Evolutionary conservation across 441 rosid species (phyloP).

Genomic region (Macaranga tanarius): DNA sequence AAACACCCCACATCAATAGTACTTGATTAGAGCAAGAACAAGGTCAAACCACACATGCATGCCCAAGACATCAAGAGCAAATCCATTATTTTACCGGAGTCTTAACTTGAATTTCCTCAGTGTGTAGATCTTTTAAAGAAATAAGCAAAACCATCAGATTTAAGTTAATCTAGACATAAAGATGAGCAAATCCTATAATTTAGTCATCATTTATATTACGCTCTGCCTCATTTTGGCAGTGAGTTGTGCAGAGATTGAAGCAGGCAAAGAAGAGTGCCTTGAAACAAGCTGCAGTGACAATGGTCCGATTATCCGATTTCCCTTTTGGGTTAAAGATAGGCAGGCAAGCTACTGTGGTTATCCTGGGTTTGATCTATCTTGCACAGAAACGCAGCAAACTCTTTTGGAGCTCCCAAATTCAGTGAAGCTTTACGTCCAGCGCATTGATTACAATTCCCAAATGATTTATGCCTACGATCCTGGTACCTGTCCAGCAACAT

Average conservation of each 20-base stretch:
- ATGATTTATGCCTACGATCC: slow-evolving; percentile 11
- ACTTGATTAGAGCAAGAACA: not conserved
- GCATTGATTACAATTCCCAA: slow-evolving; percentile 26
- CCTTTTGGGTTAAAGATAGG: slow-evolving; percentile 26
- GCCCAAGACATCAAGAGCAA: too few species aligned
- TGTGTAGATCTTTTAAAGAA: too few species aligned
- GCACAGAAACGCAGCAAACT: slow-evolving; percentile 21
- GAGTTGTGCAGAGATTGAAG: not conserved
- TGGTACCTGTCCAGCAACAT: slow-evolving; percentile 7
- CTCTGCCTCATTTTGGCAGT: not conserved
- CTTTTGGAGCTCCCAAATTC: slow-evolving; percentile 27
- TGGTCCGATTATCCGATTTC: slow-evolving; percentile 31
- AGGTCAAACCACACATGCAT: not conserved
- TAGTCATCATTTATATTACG: not conserved
- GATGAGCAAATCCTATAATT: not conserved
- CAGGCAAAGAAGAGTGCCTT: not conserved
- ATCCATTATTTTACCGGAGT: too few species aligned
- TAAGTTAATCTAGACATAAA: not conserved
- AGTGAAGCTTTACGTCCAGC: slow-evolving; percentile 19
- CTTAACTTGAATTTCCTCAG: too few species aligned
- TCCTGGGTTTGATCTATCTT: slow-evolving; percentile 34
- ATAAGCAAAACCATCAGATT: too few species aligned
- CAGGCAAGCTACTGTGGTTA: slow-evolving; percentile 29
- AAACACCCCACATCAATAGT: not conserved
- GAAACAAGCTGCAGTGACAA: slow-evolving; percentile 16